These are phyloP conservation scores for Cylindrotheca fusiformis DNA, from an alignment of 108 stramenopile genomes.

Conservation along the genomic window DNA sequence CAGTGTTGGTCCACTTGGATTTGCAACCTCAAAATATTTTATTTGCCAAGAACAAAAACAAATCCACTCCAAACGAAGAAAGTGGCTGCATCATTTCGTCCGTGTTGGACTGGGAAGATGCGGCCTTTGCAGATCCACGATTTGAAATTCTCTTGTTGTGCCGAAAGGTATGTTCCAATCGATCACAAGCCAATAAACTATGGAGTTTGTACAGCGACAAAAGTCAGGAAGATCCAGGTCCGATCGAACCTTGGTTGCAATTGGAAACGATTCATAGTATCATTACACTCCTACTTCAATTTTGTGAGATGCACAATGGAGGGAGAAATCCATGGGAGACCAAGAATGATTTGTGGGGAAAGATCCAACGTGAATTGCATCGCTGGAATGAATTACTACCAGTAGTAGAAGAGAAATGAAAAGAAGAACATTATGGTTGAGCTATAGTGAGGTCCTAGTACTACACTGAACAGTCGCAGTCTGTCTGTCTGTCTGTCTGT, in stretches of 20 bases:
- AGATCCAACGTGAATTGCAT: slow-evolving; percentile 69
- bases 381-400: slow-evolving; percentile 29
- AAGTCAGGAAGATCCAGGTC: slow-evolving; percentile 39
- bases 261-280: slow-evolving; percentile 76
- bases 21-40: slow-evolving; percentile 84
- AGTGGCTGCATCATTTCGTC: slow-evolving; percentile 28
- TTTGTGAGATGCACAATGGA: slow-evolving; percentile 49
- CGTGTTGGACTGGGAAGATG: slow-evolving; percentile 89
- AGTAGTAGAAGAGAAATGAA: no score
- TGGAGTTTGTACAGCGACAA: slow-evolving; percentile 29
- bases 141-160: slow-evolving; percentile 78
- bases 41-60: slow-evolving; percentile 27
- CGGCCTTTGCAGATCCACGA: slow-evolving; percentile 73
- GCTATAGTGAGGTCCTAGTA: no score
- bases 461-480: no score
- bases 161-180: slow-evolving; percentile 78
- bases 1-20: slow-evolving; percentile 80
- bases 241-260: slow-evolving; percentile 77
- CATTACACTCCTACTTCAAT: slow-evolving; percentile 59
- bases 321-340: slow-evolving; percentile 84
- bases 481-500: no score
- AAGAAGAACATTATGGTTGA: no score
- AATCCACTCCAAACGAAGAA: background rate
- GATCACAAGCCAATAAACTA: slow-evolving; percentile 55
- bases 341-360: slow-evolving; percentile 61